Evolutionary conservation across 345 rosid species (phyloP), one percentile per base, ranked within the genome.

Genomic region (Noccaea caerulescens): DNA sequence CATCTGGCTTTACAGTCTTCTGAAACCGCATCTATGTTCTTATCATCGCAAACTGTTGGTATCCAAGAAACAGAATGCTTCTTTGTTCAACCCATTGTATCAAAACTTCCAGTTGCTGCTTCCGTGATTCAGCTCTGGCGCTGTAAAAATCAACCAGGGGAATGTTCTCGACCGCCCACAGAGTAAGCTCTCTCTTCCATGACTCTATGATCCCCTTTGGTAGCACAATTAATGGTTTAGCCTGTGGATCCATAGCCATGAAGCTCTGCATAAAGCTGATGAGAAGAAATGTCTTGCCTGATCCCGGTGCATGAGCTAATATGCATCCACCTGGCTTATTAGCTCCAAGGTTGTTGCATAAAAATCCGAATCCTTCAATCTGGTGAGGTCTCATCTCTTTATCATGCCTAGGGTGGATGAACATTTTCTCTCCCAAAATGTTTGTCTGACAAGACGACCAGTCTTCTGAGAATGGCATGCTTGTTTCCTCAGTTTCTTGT

Each of bases 241-340:
- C 96, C 27, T 83, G 76, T 6, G 95, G 91, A 80, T 87, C 80
- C 69, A 82, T 89, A 46, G 93, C 96, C 63, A 94, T 81, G 72
- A 94, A 94, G 72, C 95, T 91, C 50, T 89, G 97, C 80, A 94
- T 73, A 72, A 91, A 91, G 73, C 97, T 91, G 34, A 94, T 91
- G 12, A 91, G 84, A 81, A 93, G 86, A 54, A 93, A 93, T 6
- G 99, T 91, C 78, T 93, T 91, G 32, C 97, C 99, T 8, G 99
- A 93, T 39, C 99, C 99, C 8, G 97, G 99, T 8, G 97, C 95
- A 82, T 93, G 96, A 43, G 99, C 99, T 81, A 93, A 54, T 68
- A 93, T 89, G 78, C 97, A 91, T 38, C 97, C 99, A 27, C 95
- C 90, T 5, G 99, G 97, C 41, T 83, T 78, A 43, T 93, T 91